Base-by-base conservation (phyloP, 164 flowering plant genomes). In the Euptelea pleiosperma region DNA sequence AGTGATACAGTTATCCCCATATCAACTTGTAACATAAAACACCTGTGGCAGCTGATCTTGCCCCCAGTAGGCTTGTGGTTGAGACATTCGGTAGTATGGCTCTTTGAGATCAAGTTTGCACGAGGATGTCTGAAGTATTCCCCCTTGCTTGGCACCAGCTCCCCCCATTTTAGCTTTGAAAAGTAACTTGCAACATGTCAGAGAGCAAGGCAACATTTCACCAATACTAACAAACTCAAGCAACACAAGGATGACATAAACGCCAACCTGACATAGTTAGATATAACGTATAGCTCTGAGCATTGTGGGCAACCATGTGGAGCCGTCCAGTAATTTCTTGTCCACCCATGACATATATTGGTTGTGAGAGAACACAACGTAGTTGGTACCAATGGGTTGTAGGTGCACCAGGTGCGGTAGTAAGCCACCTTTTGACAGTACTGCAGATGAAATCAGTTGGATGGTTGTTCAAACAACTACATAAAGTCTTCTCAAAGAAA, bases 311-410 rank as follows among this genome's bases (percentile, higher is more conserved):
- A 68, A 89, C 75, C 96, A 94, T 72, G 62, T 57, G 95, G 22
- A 94, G 90, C 34, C 60, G 74, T 39, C 97, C 97, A 30, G 81
- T 81, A 43, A 94, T 88, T 70, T 94, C 99, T 77, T 93, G 99
- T 15, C 99, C 99, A 15, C 95, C 93, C 99, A 93, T 88, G 35
- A 93, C 97, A 76, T 90, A 90, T 16, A 93, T 70, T 29, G 97
- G 99, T 66, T 93, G 99, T 33, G 82, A 65, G 28, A 93, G 87
- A 65, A 93, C 96, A 67, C 99, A 93, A 0, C 99, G 92, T 21
- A 93, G 70, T 63, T 93, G 99, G 67, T 93, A 93, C 99, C 99
- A 93, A 72, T 93, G 99, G 25, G 99, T 93, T 41, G 97, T 91
- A 19, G 96, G 95, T 15, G 95, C 81, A 62, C 97, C 97, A 30